phyloP scores from a whole-genome alignment of 768 basidiomycete genomes.

The Serendipita sp. region DNA sequence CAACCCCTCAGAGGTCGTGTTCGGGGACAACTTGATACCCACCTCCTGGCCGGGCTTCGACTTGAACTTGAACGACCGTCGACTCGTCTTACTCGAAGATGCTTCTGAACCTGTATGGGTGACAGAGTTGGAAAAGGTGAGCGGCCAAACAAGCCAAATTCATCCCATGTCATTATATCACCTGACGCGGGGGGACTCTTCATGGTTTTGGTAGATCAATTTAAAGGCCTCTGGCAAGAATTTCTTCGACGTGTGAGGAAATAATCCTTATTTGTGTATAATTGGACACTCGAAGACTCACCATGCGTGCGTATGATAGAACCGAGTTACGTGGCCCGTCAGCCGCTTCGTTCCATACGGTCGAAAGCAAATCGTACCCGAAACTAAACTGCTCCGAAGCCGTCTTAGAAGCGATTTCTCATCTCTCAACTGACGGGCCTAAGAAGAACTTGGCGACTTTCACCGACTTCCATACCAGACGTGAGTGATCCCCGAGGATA shows the following conservation, averaged over 20 bases:
- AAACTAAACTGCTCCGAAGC: slow-evolving; percentile 44
- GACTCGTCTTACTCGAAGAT: slow-evolving; percentile 63
- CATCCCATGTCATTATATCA: background rate
- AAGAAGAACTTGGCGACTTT: slow-evolving; percentile 48
- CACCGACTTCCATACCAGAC: slow-evolving; percentile 55
- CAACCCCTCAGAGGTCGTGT: background rate
- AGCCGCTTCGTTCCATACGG: slow-evolving; percentile 7
- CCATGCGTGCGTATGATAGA: background rate
- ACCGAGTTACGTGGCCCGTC: slow-evolving; percentile 22
- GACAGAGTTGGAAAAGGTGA: slow-evolving; percentile 79
- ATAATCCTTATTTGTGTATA: background rate
- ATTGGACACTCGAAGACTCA: background rate
- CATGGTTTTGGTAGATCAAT: slow-evolving; percentile 36
- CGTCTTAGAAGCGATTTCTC: slow-evolving; percentile 45
- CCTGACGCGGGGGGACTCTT: no score
- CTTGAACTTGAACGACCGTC: slow-evolving; percentile 52
- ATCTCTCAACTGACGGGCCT: slow-evolving; percentile 49
- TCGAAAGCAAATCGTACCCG: slow-evolving; percentile 25
- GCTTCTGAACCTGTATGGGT: slow-evolving; percentile 55
- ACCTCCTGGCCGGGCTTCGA: slow-evolving; percentile 38
- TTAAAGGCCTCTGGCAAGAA: slow-evolving; percentile 60
- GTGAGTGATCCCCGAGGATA: slow-evolving; percentile 28
- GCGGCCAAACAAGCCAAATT: background rate
- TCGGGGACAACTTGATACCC: background rate
- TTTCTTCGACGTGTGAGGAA: slow-evolving; percentile 37